Base-by-base conservation (phyloP, 2,329 filamentous ascomycete species). In the Exophiala oligosperma region DNA sequence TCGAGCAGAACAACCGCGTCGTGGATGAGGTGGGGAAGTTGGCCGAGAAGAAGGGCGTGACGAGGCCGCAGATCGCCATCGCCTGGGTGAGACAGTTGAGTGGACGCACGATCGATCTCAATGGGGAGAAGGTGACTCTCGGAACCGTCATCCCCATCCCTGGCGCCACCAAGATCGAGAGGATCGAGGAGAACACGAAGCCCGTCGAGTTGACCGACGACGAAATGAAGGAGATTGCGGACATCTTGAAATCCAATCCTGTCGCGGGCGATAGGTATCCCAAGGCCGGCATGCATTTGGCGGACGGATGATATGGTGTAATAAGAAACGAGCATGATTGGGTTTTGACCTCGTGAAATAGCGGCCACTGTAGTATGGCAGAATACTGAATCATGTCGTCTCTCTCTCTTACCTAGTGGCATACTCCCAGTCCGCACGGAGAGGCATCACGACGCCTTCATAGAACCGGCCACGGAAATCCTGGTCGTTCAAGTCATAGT, bases 191-290 rank as follows among this genome's bases (percentile, higher is more conserved):
- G 70, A 78, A 78, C 60, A 61, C 68, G 52, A 67, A 65, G 46
- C 56, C 69, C 3, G 72, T 79, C 21, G 70, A 74, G 37, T 68
- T 82, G 40, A 75, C 68, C 50, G 74, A 77, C n/a, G 71, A 56
- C 46, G 79, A 80, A 65, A 75, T 85, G 52, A 77, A 80, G 41
- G 73, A 74, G 17, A 76, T 85, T 56, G 60, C 84, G 60, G 77
- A 78, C 61, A 76, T 74, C 54, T 70, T 79, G 40, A 68, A 74
- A 47, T 67, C 79, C 29, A 64, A 69, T 32, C 62, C 60, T 1
- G 49, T 60, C 60, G 40, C 57, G 52, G 61, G 61, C 2, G 55
- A 58, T n/a, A 23, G 61, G 7, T 63, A 63, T 49, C 54, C 41
- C 9, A 37, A 41, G 24, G 6, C 6, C 3, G 59, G 51, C 3